phyloP scores from a whole-genome alignment of 345 rosid species.

The Passiflora organensis region DNA sequence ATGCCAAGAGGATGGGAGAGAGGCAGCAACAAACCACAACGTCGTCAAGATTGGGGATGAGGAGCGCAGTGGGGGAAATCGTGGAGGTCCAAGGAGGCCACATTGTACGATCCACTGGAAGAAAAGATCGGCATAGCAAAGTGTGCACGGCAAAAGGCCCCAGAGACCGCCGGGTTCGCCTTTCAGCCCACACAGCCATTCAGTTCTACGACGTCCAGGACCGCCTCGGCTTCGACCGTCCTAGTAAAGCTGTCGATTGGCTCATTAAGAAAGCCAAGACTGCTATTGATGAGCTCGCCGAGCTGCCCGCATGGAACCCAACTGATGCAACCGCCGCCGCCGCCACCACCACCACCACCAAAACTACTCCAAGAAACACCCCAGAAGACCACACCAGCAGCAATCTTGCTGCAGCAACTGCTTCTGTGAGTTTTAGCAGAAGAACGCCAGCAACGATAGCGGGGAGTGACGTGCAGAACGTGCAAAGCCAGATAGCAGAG shows the following conservation, averaged over 20 bases:
- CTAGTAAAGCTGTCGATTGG: conserved; percentile 98
- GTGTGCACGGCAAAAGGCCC: conserved; percentile 93
- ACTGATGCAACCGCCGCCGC: conserved; percentile 15
- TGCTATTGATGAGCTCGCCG: conserved; percentile 75
- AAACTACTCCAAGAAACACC: conserved; percentile 9
- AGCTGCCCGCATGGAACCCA: conserved; percentile 83
- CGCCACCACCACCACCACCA: conserved; percentile 19
- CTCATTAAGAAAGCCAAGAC: conserved; percentile 75
- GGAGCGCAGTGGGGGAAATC: conserved; percentile 56
- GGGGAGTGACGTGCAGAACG: not conserved
- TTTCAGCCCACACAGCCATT: conserved; percentile 91
- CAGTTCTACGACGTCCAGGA: conserved; percentile 96
- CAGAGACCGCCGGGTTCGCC: conserved; percentile 93
- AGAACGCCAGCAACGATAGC: no score
- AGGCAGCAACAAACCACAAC: conserved; percentile 44
- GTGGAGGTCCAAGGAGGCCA: conserved; percentile 95
- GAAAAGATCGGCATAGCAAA: conserved; percentile 90
- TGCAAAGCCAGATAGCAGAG: not conserved
- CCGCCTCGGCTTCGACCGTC: conserved; percentile 86
- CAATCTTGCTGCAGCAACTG: no score
- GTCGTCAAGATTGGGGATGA: conserved; percentile 50
- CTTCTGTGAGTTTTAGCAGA: no score
- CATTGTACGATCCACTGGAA: conserved; percentile 82
- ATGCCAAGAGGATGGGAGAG: conserved; percentile 52
- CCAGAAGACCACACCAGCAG: not conserved